phyloP scores from a whole-genome alignment of 306 rosid genomes.

The Vicia villosa region DNA sequence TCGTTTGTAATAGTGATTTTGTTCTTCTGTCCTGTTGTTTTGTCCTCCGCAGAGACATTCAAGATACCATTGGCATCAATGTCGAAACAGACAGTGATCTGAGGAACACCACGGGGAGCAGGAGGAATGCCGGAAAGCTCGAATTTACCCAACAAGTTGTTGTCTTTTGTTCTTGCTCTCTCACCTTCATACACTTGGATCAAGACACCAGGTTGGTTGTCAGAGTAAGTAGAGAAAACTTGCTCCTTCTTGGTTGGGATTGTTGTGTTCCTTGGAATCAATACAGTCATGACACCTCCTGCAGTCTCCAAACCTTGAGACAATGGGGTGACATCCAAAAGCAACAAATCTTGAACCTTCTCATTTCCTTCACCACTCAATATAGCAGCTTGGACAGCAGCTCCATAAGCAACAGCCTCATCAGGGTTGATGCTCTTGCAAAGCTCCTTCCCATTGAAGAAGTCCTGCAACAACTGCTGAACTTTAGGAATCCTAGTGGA shows the following conservation, averaged over 20 bases:
- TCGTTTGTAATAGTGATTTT: constrained; percentile 80
- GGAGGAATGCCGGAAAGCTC: constrained; percentile 80
- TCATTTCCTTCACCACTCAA: not conserved
- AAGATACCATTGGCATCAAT: constrained; percentile 81
- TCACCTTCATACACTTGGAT: constrained; percentile 82
- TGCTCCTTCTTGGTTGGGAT: constrained; percentile 47
- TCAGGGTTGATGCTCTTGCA: not conserved
- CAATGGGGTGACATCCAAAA: not conserved
- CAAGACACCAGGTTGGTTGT: constrained; percentile 82
- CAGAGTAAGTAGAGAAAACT: constrained; percentile 75
- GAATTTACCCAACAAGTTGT: constrained; percentile 72
- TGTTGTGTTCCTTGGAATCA: not conserved
- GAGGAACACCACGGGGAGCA: constrained; percentile 84
- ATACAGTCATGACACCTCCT: not conserved
- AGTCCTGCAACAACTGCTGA: not conserved
- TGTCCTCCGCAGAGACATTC: constrained; percentile 74
- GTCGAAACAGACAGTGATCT: constrained; percentile 74
- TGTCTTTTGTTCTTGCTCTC: constrained; percentile 68
- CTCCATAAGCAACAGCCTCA: not conserved
- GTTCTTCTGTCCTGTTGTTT: constrained; percentile 76
- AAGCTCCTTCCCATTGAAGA: not conserved
- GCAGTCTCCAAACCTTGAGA: not conserved
- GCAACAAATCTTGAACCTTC: not conserved
- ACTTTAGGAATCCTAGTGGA: not conserved
- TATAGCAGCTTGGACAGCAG: not conserved